Conservation (phyloP, 23 red algal genomes). For the Agarophyton chilense region DNA sequence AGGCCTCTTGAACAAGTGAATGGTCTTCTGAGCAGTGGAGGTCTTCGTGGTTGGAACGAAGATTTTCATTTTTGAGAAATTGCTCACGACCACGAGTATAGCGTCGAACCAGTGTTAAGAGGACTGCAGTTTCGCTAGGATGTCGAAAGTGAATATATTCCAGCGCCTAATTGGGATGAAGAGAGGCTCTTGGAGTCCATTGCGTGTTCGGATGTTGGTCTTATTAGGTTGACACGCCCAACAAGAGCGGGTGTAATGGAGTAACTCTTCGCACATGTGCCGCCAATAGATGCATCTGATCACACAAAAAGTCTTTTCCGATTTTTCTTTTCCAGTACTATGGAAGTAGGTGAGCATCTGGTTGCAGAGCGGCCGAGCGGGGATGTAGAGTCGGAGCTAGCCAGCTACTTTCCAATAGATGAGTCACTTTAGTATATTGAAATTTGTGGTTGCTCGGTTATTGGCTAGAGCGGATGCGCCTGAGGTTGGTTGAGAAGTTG, state of each 20-base stretch:
- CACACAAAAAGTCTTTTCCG: not conserved
- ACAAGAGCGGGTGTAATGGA: not conserved
- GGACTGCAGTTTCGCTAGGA: constrained; percentile 4
- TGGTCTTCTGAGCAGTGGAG: not conserved
- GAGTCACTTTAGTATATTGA: not conserved
- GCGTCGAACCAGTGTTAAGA: not conserved
- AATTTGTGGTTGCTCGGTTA: not conserved
- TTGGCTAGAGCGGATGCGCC: not conserved
- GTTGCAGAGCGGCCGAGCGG: not conserved
- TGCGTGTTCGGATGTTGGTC: not conserved
- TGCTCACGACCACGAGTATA: constrained; percentile 33
- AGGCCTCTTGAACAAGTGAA: not conserved
- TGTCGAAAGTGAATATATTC: constrained; percentile 1
- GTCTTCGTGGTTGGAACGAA: constrained; percentile 9
- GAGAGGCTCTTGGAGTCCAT: not conserved
- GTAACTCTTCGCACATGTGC: not conserved
- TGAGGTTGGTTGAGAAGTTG: not conserved
- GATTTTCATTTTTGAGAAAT: constrained; percentile 9
- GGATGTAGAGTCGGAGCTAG: not conserved
- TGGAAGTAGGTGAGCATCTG: not conserved
- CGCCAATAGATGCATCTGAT: not conserved
- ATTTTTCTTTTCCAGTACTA: not conserved
- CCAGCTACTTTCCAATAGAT: not conserved
- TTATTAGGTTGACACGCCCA: not conserved
- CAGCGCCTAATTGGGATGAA: not conserved